Evolutionary conservation across 2,329 filamentous ascomycete genomes (phyloP).

Genomic region (Hirsutella thompsonii): DNA sequence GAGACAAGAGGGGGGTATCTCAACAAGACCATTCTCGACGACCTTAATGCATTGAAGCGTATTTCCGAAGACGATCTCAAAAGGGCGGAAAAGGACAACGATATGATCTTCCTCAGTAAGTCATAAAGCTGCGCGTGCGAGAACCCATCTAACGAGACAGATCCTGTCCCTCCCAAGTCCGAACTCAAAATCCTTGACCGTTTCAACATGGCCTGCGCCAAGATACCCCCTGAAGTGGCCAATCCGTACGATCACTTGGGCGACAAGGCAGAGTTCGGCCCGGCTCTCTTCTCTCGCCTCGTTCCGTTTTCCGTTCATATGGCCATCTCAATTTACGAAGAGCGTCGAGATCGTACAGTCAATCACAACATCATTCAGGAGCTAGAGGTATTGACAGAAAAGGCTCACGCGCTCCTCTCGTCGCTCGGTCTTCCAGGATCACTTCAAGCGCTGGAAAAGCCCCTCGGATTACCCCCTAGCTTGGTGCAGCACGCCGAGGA

Average conservation of each 20-base stretch:
- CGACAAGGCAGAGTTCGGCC: slow-evolving; percentile 67
- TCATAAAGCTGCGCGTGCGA: not conserved
- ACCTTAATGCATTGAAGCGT: slow-evolving; percentile 71
- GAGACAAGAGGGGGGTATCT: slow-evolving; percentile 63
- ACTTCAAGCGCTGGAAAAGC: slow-evolving; percentile 88
- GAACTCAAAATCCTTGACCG: slow-evolving; percentile 78
- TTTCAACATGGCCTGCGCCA: slow-evolving; percentile 75
- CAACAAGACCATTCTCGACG: slow-evolving; percentile 67
- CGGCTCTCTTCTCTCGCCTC: slow-evolving; percentile 75
- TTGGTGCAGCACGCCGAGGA: slow-evolving; percentile 87
- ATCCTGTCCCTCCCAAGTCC: slow-evolving; percentile 73
- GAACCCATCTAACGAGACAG: slow-evolving; percentile 25
- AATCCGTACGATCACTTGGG: slow-evolving; percentile 72
- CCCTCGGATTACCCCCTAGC: slow-evolving; percentile 74
- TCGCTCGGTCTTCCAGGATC: slow-evolving; percentile 85
- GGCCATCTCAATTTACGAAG: slow-evolving; percentile 89
- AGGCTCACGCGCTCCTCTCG: slow-evolving; percentile 65
- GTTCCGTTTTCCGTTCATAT: slow-evolving; percentile 94
- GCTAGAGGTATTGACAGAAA: slow-evolving; percentile 67
- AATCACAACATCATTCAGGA: slow-evolving; percentile 80
- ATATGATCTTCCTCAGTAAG: slow-evolving; percentile 76
- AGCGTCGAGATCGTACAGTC: slow-evolving; percentile 78
- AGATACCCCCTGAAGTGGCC: slow-evolving; percentile 68
- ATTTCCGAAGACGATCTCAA: slow-evolving; percentile 80
- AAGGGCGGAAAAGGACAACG: slow-evolving; percentile 89